Conservation (phyloP, 106 monocot genomes). For the Platanthera guangdongensis region DNA sequence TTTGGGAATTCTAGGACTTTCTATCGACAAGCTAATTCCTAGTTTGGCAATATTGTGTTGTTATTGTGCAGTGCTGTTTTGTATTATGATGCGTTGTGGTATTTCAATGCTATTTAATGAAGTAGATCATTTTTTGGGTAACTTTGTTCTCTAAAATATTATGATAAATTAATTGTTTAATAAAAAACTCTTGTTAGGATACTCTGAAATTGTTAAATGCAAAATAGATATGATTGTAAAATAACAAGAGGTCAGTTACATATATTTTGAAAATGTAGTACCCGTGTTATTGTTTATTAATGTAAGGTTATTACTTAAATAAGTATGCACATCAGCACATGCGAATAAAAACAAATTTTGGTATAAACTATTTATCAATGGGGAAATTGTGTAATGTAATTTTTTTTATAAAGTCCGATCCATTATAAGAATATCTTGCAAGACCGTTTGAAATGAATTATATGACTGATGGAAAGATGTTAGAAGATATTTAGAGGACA, state of each 20-base stretch:
- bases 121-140: not conserved
- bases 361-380: not conserved
- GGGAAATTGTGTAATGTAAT: not conserved
- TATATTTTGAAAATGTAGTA: not conserved
- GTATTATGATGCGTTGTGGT: not conserved
- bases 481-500: not conserved
- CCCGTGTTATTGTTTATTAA: not conserved
- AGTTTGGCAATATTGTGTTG: not conserved
- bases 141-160: not conserved
- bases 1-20: not conserved
- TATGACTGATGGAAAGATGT: not conserved
- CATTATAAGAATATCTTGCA: not conserved
- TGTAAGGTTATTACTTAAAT: slow-evolving; percentile 1
- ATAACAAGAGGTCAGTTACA: not conserved
- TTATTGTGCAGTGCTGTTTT: not conserved
- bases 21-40: not conserved
- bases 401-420: not conserved
- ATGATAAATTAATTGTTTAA: not conserved
- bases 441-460: not conserved
- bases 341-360: not conserved
- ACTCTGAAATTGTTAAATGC: not conserved
- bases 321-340: not conserved
- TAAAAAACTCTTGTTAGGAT: not conserved
- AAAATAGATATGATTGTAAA: not conserved
- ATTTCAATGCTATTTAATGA: not conserved